Evolutionary conservation across 2,329 filamentous ascomycete genomes (phyloP).

Genomic region (Colletotrichum horii): DNA sequence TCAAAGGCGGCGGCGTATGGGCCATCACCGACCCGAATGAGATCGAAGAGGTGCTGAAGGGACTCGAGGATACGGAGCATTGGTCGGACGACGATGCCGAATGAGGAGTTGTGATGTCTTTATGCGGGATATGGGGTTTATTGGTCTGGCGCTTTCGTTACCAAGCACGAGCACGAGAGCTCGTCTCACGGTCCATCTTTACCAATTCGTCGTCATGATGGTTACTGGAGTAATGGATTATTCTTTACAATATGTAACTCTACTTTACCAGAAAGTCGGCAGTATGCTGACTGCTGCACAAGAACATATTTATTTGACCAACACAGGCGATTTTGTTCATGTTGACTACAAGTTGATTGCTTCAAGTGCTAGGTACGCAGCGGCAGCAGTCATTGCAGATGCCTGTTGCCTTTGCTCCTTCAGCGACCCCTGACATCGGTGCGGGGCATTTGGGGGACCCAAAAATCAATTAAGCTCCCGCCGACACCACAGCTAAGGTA

Average conservation of each 20-base stretch:
- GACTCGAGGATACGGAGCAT: slow-evolving; percentile 68
- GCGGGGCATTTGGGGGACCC: slow-evolving; percentile 10
- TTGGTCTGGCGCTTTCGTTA: not conserved
- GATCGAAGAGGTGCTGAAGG: slow-evolving; percentile 71
- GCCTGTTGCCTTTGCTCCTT: not conserved
- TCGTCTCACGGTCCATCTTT: not conserved
- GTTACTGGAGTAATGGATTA: not conserved
- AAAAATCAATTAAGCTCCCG: slow-evolving; percentile 16
- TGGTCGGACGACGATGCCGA: slow-evolving; percentile 54
- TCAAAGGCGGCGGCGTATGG: slow-evolving; percentile 93
- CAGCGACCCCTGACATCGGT: not conserved
- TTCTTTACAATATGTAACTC: not conserved
- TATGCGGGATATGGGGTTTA: not conserved
- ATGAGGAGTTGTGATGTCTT: not conserved
- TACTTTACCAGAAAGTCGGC: not conserved
- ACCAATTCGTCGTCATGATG: not conserved
- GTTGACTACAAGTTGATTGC: not conserved
- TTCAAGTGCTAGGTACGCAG: not conserved
- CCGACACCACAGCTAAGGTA: not conserved
- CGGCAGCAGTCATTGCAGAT: not conserved
- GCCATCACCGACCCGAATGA: slow-evolving; percentile 83
- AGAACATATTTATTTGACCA: not conserved
- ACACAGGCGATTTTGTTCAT: not conserved
- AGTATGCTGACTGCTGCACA: not conserved
- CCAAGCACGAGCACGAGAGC: not conserved